Conservation (phyloP, 2,329 filamentous ascomycete species). For the Alternaria hordeiaustralica region DNA sequence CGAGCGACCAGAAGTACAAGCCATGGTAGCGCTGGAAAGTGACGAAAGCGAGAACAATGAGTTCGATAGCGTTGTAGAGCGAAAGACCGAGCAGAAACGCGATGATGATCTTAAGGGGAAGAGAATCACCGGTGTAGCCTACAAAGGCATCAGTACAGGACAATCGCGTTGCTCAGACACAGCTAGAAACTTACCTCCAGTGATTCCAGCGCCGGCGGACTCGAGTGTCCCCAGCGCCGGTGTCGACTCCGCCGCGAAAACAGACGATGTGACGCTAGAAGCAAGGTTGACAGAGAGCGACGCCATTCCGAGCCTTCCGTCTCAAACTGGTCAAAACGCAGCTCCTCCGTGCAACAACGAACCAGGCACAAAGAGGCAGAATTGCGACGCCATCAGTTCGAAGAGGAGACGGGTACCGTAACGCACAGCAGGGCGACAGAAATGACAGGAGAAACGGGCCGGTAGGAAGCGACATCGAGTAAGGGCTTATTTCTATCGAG, state of each 20-base stretch:
- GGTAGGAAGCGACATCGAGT: neutral
- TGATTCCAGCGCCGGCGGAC: conserved; percentile 42
- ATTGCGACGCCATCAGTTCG: neutral
- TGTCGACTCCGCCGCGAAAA: conserved; percentile 20
- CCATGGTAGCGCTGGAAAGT: conserved; percentile 57
- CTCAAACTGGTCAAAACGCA: neutral
- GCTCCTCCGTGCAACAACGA: neutral
- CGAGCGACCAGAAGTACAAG: conserved; percentile 59
- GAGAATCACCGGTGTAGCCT: conserved; percentile 44
- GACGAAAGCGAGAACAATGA: conserved; percentile 55
- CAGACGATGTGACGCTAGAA: conserved; percentile 17
- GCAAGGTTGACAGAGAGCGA: conserved; percentile 16
- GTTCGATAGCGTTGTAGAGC: conserved; percentile 53
- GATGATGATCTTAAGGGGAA: conserved; percentile 39
- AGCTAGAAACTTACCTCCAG: conserved; percentile 29
- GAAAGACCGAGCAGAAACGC: conserved; percentile 47
- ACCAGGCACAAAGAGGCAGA: neutral
- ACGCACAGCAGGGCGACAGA: neutral
- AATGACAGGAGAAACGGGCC: conserved; percentile 1
- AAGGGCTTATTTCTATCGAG: neutral
- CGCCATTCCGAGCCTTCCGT: conserved; percentile 20
- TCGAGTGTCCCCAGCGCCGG: conserved; percentile 36
- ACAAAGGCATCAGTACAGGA: neutral
- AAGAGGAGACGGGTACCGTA: neutral
- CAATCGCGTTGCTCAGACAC: neutral